Conservation (phyloP, 495 filamentous ascomycete genomes). For the Hapsidospora chrysogenum region DNA sequence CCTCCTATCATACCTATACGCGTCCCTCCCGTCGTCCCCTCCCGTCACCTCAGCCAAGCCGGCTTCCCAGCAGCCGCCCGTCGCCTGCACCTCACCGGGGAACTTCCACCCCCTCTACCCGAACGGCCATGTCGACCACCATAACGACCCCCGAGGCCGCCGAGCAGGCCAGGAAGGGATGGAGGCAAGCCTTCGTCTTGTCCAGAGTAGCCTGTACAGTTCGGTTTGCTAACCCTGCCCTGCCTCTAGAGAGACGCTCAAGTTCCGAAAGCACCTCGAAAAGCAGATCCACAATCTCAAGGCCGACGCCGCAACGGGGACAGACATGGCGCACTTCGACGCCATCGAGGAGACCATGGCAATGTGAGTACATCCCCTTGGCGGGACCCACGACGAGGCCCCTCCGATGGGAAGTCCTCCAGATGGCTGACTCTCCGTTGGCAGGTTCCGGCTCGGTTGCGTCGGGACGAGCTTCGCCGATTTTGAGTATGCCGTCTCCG, state of each 20-base stretch:
- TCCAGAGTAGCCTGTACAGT: too few relatives aligned
- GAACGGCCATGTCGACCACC: too few relatives aligned
- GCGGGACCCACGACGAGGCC: conserved; percentile 2
- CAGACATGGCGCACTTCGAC: conserved; percentile 13
- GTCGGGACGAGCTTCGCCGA: conserved; percentile 57
- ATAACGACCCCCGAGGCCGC: too few relatives aligned
- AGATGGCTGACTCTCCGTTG: conserved; percentile 10
- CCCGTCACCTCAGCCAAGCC: not conserved
- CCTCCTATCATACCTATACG: not conserved
- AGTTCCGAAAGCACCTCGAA: conserved; percentile 11
- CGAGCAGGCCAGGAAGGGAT: too few relatives aligned
- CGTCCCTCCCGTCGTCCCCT: not conserved
- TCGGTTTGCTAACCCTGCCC: too few relatives aligned
- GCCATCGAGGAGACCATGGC: conserved; percentile 12
- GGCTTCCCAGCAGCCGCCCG: not conserved
- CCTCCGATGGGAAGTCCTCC: not conserved
- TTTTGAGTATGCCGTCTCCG: conserved; percentile 46
- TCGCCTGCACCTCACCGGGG: too few relatives aligned
- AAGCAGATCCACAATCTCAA: conserved; percentile 10
- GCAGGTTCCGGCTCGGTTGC: conserved; percentile 52
- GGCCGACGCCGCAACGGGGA: conserved; percentile 9
- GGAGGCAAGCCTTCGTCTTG: too few relatives aligned
- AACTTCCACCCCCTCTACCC: too few relatives aligned
- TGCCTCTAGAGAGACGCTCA: conserved; percentile 16
- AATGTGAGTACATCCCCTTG: conserved; percentile 6